Percentiles rank a stretch among this genome's conserved stretches.
Conservation (phyloP, 169 alveolate species). For the Perkinsus marinus region DNA sequence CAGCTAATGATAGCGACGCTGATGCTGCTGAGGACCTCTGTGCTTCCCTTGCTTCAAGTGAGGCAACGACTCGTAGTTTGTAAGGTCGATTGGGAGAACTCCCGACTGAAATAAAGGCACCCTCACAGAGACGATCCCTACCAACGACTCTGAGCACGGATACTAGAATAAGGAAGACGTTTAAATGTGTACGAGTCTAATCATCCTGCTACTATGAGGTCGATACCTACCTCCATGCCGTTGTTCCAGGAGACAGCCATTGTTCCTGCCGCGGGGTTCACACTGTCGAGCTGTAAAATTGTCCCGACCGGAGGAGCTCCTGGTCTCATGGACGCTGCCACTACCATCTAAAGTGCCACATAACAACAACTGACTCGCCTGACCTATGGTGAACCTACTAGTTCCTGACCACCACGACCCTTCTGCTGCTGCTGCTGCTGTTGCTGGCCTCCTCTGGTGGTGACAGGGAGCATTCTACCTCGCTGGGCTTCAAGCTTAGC, state of each 20-base stretch:
- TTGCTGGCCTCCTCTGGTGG: not conserved
- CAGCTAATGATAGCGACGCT: not conserved
- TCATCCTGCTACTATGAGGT: too few species aligned
- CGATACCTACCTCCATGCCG: not conserved
- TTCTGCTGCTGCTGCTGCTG: not conserved
- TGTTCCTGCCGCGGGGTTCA: not conserved
- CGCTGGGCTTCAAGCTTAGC: not conserved
- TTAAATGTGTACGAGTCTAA: too few species aligned
- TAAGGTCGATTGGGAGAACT: not conserved
- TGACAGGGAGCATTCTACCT: not conserved
- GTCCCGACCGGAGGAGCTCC: not conserved
- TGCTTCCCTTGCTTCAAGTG: not conserved
- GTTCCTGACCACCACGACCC: not conserved
- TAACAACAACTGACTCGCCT: not conserved
- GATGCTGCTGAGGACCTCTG: not conserved
- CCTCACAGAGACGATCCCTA: not conserved
- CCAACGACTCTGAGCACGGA: too few species aligned
- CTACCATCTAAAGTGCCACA: not conserved
- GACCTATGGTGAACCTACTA: not conserved
- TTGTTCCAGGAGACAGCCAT: not conserved
- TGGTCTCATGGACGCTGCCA: not conserved
- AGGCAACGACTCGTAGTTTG: not conserved
- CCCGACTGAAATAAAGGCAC: not conserved
- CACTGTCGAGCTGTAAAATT: not conserved
- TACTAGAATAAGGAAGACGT: not conserved